Evolutionary conservation across 106 monocot species (phyloP), one percentile per base, ranked within the genome.

Genomic region (Phalaenopsis equestris): DNA sequence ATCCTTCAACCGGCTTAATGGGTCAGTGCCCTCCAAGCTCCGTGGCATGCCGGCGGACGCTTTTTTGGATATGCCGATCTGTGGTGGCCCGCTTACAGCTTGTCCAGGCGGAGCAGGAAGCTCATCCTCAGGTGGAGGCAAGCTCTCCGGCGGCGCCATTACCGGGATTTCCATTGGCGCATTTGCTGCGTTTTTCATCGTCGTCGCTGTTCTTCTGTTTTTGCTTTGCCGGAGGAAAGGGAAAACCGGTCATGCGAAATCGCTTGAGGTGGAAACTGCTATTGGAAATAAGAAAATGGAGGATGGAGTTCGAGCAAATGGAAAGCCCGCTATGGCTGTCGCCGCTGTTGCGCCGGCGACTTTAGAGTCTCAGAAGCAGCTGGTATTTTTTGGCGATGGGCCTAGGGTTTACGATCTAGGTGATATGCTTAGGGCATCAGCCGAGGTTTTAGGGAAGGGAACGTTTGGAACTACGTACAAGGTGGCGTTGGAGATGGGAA

Each of bases 401-500:
- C 56, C 77, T 19, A 84, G 70, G 42, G 80, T 80, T 24, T 96
- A 87, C 72, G 96, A 94, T 42, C 76, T 96, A 80, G 91, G 90
- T 77, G 91, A 91, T 75, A 67, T 93, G 77, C 85, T 96, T 30
- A 82, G 87, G 80, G 96, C 96, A 0, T 96, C 96, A n/a, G 93
- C 96, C 48, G 93, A 96, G 89, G 91, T 96, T 17, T 82, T 96
- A 8, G 93, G 96, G 38, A 93, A 92, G 79, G 93, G 96, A 47
- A 93, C 90, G 11, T 90, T 92, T 61, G 93, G 93, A 80, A 92
- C 93, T n/a, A 79, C 96, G 24, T 96, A 96, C 88, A 93, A 92
- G 80, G 93, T 89, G 46, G 81, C 88, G 67, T 70, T 96, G 64
- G 93, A 92, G 87, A 84, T 72, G 75, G 93, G 96, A 41, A 46